phyloP scores from a whole-genome alignment of 305 asterid genomes.

The Salvia sclarea region DNA sequence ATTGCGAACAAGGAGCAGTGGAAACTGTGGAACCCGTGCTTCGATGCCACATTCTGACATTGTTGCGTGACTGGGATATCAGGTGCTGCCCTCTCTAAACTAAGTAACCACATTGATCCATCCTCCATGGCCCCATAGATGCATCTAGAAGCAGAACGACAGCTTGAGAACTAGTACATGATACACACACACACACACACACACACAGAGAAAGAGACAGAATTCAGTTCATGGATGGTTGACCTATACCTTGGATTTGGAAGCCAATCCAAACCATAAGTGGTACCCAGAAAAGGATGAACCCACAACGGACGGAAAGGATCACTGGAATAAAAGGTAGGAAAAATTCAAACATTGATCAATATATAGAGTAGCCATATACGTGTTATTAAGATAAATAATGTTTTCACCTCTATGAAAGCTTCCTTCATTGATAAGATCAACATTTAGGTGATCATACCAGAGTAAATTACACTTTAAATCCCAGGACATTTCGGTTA shows the following conservation, averaged over 20 bases:
- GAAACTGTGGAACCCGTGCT: slow-evolving; percentile 60
- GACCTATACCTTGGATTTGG: slow-evolving; percentile 69
- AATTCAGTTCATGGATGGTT: slow-evolving; percentile 18
- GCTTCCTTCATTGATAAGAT: slow-evolving; percentile 13
- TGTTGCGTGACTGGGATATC: slow-evolving; percentile 66
- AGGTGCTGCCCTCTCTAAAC: slow-evolving; percentile 59
- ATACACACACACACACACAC: too few relatives aligned
- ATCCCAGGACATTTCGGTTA: neutral
- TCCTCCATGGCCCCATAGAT: slow-evolving; percentile 69
- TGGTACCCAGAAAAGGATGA: slow-evolving; percentile 49
- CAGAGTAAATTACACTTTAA: neutral
- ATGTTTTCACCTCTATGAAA: neutral
- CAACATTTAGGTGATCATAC: slow-evolving; percentile 9
- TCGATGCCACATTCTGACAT: slow-evolving; percentile 43
- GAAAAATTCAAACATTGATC: slow-evolving; percentile 26
- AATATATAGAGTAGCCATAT: neutral
- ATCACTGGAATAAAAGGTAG: slow-evolving; percentile 57
- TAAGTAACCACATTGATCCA: slow-evolving; percentile 69
- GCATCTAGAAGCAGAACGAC: slow-evolving; percentile 51
- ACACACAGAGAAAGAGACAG: too few relatives aligned
- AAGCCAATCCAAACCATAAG: slow-evolving; percentile 79
- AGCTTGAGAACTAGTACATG: slow-evolving; percentile 26
- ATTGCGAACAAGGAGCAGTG: slow-evolving; percentile 64
- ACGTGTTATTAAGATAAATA: neutral
- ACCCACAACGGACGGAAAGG: slow-evolving; percentile 89